Evolutionary conservation across 2,329 filamentous ascomycete species (phyloP), one percentile per base, ranked within the genome.

Genomic region (Purpureocillium takamizusanense): DNA sequence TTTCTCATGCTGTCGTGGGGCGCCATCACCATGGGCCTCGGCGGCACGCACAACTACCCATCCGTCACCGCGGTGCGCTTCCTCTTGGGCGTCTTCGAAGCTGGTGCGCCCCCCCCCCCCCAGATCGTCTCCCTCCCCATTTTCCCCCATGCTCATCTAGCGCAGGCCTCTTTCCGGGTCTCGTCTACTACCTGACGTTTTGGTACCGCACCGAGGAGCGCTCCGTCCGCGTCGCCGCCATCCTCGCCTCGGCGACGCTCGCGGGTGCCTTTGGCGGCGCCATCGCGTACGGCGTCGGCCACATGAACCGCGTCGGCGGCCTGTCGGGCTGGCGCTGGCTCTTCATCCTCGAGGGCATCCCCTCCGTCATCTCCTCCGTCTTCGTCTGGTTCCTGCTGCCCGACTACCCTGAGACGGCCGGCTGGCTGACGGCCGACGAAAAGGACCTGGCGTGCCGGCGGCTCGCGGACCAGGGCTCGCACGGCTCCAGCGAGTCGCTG

Each of bases 181-280:
- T 85, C 46, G 73, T 77, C 1, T 64, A 78, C 56, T 86, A 85
- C 48, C 63, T 88, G 35, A 86, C 83, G 0, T 76, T 86, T 44
- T 87, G 84, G 70, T 88, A 88, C 56, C 78, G 72, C 33, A 75
- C 77, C 47, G 70, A 76, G 14, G 83, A 88, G 59, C 70, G 84
- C 4, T 82, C 80, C 16, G 60, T 86, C 8, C 60, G 83, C 4
- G 78, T 86, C 2, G 81, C 81, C 3, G 78, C 84, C 42, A 73
- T 88, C 2, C 79, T 87, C 41, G 75, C 80, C 13, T 76, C 70
- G 13, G 78, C 81, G 1, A 83, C 83, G 0, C 65, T 86, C 1
- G 80, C 81, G 0, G 83, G 83, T 6, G 83, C 83, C 13, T 86
- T 78, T 46, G 82, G 83, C 8, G 83, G 84, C 3, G 69, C 85